A percentile compares a stretch with the other conserved stretches of the same genome.
Evolutionary conservation across 1,284 basidiomycete species (phyloP).

Genomic region (Puccinia novopanici): DNA sequence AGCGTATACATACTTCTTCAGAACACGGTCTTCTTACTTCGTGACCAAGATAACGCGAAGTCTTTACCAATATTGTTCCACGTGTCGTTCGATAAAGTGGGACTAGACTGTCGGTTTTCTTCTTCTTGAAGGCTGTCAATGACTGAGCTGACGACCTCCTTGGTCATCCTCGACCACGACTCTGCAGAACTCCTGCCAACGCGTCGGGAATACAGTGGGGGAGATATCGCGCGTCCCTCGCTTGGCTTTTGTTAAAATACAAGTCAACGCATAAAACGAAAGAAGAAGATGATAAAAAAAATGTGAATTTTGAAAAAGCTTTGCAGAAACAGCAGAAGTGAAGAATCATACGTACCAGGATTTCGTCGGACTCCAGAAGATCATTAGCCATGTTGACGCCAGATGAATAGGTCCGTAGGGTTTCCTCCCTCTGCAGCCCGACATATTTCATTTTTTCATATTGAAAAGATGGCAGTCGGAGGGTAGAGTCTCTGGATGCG

Average conservation of each 20-base stretch:
- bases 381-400: conserved; percentile 5
- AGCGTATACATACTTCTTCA: not conserved
- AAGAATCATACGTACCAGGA: conserved; percentile 2
- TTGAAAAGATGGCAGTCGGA: conserved; percentile 13
- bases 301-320: not conserved
- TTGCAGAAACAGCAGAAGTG: not conserved
- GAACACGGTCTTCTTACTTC: not conserved
- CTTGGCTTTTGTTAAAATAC: not conserved
- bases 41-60: not conserved
- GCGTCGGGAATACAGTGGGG: conserved; percentile 20
- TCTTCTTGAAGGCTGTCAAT: conserved; percentile 2
- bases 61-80: conserved; percentile 25
- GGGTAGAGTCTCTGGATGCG: conserved; percentile 12
- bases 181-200: not conserved
- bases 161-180: not conserved
- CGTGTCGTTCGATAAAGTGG: conserved; percentile 13
- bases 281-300: not conserved
- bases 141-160: conserved; percentile 16
- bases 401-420: not conserved
- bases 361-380: conserved; percentile 14
- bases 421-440: conserved; percentile 9
- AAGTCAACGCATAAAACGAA: not conserved
- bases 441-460: conserved; percentile 17
- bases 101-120: conserved; percentile 15
- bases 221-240: conserved; percentile 12